A percentile compares a stretch with the other conserved stretches of the same genome.
Evolutionary conservation across 345 rosid species (phyloP).

Genomic region (Bruguiera sexangula): DNA sequence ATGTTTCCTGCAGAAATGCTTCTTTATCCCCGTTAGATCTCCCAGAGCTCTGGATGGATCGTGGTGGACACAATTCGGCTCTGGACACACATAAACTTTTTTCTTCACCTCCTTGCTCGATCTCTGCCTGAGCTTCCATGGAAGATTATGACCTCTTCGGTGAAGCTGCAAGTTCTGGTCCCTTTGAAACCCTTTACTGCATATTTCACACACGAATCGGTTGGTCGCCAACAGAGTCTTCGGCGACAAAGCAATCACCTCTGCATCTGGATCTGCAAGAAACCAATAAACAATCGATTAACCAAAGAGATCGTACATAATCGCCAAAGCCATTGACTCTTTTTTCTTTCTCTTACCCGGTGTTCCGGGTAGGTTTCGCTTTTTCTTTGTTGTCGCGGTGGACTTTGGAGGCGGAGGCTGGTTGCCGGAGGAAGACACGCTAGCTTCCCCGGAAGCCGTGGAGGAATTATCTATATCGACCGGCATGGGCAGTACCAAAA

Average conservation of each 20-base stretch:
- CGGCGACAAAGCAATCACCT: constrained; percentile 91
- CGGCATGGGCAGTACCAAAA: constrained; percentile 39
- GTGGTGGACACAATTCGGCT: constrained; percentile 73
- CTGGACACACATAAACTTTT: constrained; percentile 91
- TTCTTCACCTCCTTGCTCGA: constrained; percentile 85
- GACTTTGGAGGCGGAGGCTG: constrained; percentile 44
- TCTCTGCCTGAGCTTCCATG: constrained; percentile 92
- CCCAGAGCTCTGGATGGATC: constrained; percentile 88
- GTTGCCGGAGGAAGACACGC: constrained; percentile 77
- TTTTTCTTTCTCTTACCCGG: constrained; percentile 56
- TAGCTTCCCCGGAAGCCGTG: constrained; percentile 91
- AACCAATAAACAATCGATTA: constrained; percentile 1
- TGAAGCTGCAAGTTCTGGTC: constrained; percentile 99
- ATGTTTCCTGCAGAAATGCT: constrained; percentile 94
- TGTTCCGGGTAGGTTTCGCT: constrained; percentile 95
- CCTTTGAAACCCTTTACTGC: constrained; percentile 91
- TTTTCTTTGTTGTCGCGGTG: constrained; percentile 54
- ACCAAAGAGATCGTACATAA: not conserved
- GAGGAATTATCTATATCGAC: constrained; percentile 83
- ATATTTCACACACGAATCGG: constrained; percentile 91
- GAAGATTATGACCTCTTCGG: constrained; percentile 86
- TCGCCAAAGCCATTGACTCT: not conserved
- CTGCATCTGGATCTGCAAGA: constrained; percentile 84
- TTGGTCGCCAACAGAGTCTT: constrained; percentile 84
- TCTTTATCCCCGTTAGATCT: constrained; percentile 95